Evolutionary conservation across 768 basidiomycete genomes (phyloP).

Genomic region (Butyriboletus loyo): DNA sequence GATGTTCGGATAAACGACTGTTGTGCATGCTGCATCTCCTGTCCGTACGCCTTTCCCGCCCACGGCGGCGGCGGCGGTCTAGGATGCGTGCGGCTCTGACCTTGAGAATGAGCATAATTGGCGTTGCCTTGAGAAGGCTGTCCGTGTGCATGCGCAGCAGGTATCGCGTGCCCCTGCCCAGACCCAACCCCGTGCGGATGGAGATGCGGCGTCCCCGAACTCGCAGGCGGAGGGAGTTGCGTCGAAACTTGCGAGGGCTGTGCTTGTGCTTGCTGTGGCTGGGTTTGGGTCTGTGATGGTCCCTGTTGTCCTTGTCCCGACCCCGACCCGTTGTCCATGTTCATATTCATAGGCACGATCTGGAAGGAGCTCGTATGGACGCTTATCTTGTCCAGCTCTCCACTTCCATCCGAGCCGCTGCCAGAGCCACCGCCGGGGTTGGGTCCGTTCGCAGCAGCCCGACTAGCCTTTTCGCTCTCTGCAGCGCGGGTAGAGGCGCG

Average conservation of each 20-base stretch:
- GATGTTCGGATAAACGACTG: slow-evolving; percentile 49
- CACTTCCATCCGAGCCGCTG: slow-evolving; percentile 3
- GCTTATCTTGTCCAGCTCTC: slow-evolving; percentile 29
- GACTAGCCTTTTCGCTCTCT: slow-evolving; percentile 35
- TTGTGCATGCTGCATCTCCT: slow-evolving; percentile 34
- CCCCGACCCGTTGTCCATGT: slow-evolving; percentile 16
- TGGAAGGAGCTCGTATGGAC: slow-evolving; percentile 65
- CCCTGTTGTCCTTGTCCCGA: slow-evolving; percentile 4
- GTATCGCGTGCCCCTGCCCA: slow-evolving; percentile 8
- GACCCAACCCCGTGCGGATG: slow-evolving; percentile 12
- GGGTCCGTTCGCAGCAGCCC: slow-evolving; percentile 29
- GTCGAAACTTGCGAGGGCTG: slow-evolving; percentile 11
- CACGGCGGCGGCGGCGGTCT: slow-evolving; percentile 26
- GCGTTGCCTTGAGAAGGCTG: slow-evolving; percentile 6
- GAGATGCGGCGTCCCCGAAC: slow-evolving; percentile 12
- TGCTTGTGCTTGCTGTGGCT: slow-evolving; percentile 6
- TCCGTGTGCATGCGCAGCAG: slow-evolving; percentile 8
- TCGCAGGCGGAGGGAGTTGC: slow-evolving; percentile 8
- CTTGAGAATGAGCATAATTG: slow-evolving; percentile 8
- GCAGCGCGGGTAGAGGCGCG: slow-evolving; percentile 68
- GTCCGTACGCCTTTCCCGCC: slow-evolving; percentile 21
- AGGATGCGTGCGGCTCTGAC: slow-evolving; percentile 12
- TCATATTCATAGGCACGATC: slow-evolving; percentile 31
- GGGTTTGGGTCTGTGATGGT: slow-evolving; percentile 1
- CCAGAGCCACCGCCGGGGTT: slow-evolving; percentile 16